Conservation (phyloP, 2,329 filamentous ascomycete genomes). For the Aspergillus ochraceoroseus region DNA sequence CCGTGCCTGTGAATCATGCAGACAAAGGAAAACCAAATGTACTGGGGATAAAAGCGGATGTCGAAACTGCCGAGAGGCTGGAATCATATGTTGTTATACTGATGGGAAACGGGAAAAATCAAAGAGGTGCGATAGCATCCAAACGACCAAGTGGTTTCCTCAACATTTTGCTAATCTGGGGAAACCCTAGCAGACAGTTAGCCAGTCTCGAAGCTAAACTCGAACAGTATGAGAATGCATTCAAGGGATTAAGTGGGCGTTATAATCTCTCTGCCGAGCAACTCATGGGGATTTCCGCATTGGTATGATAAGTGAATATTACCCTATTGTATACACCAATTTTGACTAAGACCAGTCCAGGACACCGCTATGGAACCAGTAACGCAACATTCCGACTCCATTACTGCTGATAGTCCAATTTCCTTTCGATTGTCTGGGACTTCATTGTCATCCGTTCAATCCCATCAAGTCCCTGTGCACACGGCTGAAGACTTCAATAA, state of each 20-base stretch:
- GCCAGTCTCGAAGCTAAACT: slow-evolving; percentile 42
- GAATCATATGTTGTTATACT: slow-evolving; percentile 44
- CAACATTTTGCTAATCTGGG: background rate
- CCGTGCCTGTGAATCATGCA: slow-evolving; percentile 45
- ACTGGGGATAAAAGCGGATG: slow-evolving; percentile 44
- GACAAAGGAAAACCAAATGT: slow-evolving; percentile 46
- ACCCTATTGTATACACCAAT: background rate
- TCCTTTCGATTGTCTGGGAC: background rate
- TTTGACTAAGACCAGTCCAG: slow-evolving; percentile 23
- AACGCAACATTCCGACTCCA: slow-evolving; percentile 18
- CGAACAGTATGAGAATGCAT: slow-evolving; percentile 39
- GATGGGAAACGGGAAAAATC: slow-evolving; percentile 46
- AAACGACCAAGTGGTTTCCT: background rate
- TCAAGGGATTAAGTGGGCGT: slow-evolving; percentile 34
- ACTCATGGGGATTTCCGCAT: slow-evolving; percentile 32
- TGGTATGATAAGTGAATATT: slow-evolving; percentile 23
- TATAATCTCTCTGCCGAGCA: slow-evolving; percentile 38
- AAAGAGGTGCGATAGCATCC: slow-evolving; percentile 34
- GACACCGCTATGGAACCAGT: slow-evolving; percentile 24
- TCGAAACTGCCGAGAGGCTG: slow-evolving; percentile 42
- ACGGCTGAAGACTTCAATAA: slow-evolving; percentile 44
- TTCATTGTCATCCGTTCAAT: slow-evolving; percentile 3
- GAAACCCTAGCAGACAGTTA: slow-evolving; percentile 32
- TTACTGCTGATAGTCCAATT: background rate
- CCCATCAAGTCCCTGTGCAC: slow-evolving; percentile 32